Base-by-base conservation (phyloP, 768 basidiomycete genomes). In the Leccinum subgranulosum region DNA sequence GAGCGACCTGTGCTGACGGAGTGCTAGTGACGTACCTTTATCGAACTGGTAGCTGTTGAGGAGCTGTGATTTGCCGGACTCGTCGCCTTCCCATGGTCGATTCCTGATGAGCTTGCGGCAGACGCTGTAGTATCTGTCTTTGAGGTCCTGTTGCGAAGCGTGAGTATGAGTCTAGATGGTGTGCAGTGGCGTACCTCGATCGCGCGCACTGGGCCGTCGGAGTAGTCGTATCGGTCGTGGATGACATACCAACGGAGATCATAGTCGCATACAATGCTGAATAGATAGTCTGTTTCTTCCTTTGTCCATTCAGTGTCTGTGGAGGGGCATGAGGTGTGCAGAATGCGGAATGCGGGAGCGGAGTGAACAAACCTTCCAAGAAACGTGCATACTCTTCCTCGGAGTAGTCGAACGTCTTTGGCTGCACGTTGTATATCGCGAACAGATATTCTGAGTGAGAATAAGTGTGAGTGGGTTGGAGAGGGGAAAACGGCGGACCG, bases 251-350 rank as follows among this genome's bases (percentile, higher is more conserved):
- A 98, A 46, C 96, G 82, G 11, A 84, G 77, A 70, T 98, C 95
- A 63, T 90, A 98, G 52, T 90, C 86, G 51, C 81, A 79, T 9
- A 89, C 86, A 9, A 96, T 72, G 3, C 75, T 75, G 73, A 98
- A 96, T 1, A 99, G 81, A 68, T 98, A 93, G 68, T 93, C 90
- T 0, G 97, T 98, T 73, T 98, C 94, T 63, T 94, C 92, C 64
- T 88, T 89, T 6, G 90, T 82, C 97, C 97, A 98, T 58, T 88
- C 87, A 10, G 75, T 76, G 65, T 95, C 96, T 87, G 54, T 25
- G 54, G 28, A 19, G 6, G 17, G 41, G 2, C 4, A 41, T 46
- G 56, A 60, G 43, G 43, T 11, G 33, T 17, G 28, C 12, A 49
- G 9, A 25, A 33, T 15, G 31, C 12, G 49, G 9, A 27, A 11